Evolutionary conservation across 2,329 filamentous ascomycete genomes (phyloP).

Genomic region (Cladophialophora psammophila): DNA sequence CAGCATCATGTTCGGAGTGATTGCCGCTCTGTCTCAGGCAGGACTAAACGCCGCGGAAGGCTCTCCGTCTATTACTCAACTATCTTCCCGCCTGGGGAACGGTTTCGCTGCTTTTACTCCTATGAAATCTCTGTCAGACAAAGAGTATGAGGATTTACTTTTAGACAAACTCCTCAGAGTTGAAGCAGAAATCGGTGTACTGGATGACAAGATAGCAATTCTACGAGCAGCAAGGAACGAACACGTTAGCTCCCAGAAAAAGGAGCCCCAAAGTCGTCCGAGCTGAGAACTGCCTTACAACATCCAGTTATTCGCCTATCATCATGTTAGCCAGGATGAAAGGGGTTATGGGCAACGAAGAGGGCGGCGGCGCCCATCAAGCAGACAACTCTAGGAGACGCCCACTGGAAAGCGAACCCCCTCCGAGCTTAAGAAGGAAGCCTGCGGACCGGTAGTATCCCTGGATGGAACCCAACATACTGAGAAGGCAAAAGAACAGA

Average conservation of each 20-base stretch:
- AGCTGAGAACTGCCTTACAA: not conserved
- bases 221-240: conserved; percentile 26
- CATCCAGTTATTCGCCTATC: not conserved
- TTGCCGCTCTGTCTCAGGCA: conserved; percentile 33
- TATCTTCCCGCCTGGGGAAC: conserved; percentile 19
- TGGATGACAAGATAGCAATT: conserved; percentile 75
- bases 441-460: not conserved
- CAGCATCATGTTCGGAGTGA: conserved; percentile 32
- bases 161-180: conserved; percentile 73
- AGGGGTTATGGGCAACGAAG: not conserved
- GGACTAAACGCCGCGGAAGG: conserved; percentile 52
- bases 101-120: conserved; percentile 68
- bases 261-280: not conserved
- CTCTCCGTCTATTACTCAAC: conserved; percentile 3
- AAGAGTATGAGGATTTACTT: conserved; percentile 75
- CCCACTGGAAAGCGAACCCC: not conserved
- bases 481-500: not conserved
- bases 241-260: not conserved
- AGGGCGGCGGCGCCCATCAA: not conserved
- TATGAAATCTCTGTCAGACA: conserved; percentile 72
- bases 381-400: not conserved
- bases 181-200: conserved; percentile 77
- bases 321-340: not conserved
- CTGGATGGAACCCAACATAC: not conserved
- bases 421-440: not conserved